A percentile compares a stretch with the other conserved stretches of the same genome.
Conservation (phyloP, 192 early-diverging fungal species). For the Linnemannia schmuckeri region DNA sequence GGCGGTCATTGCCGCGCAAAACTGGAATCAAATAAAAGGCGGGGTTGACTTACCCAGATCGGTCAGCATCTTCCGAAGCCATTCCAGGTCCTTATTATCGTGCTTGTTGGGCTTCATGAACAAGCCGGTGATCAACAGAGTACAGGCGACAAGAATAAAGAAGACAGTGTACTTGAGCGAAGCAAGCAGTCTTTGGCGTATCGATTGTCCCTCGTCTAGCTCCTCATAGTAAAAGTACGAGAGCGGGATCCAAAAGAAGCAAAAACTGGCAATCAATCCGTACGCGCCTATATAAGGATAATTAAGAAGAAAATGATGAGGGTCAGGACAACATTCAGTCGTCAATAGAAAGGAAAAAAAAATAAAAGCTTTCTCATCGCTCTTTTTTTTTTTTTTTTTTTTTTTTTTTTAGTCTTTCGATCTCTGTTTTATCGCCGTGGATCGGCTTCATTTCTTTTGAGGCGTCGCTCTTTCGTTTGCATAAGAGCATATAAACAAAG, state of each 20-base stretch:
- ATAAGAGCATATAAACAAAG: slow-evolving; percentile 3
- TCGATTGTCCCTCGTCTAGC: slow-evolving; percentile 59
- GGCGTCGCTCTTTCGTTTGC: background rate
- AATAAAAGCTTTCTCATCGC: background rate
- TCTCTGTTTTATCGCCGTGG: background rate
- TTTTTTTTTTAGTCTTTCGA: background rate
- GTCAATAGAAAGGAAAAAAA: background rate
- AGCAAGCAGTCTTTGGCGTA: slow-evolving; percentile 47
- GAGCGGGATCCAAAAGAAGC: slow-evolving; percentile 69
- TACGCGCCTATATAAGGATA: slow-evolving; percentile 52
- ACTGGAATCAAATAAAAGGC: background rate
- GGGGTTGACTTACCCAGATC: slow-evolving; percentile 58
- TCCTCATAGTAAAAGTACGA: slow-evolving; percentile 76
- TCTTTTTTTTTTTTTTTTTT: background rate
- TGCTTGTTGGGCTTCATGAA: slow-evolving; percentile 59
- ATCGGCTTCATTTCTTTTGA: background rate
- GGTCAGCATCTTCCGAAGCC: slow-evolving; percentile 61
- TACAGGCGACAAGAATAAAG: slow-evolving; percentile 62
- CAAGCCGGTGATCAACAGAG: slow-evolving; percentile 63
- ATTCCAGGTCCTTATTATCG: slow-evolving; percentile 62
- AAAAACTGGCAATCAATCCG: slow-evolving; percentile 61
- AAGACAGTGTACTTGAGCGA: slow-evolving; percentile 71
- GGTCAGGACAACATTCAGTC: background rate
- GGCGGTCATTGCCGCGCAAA: background rate
- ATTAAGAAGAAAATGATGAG: background rate